Evolutionary conservation across 495 filamentous ascomycete genomes (phyloP).

Genomic region (Tuber microsphaerosporum): DNA sequence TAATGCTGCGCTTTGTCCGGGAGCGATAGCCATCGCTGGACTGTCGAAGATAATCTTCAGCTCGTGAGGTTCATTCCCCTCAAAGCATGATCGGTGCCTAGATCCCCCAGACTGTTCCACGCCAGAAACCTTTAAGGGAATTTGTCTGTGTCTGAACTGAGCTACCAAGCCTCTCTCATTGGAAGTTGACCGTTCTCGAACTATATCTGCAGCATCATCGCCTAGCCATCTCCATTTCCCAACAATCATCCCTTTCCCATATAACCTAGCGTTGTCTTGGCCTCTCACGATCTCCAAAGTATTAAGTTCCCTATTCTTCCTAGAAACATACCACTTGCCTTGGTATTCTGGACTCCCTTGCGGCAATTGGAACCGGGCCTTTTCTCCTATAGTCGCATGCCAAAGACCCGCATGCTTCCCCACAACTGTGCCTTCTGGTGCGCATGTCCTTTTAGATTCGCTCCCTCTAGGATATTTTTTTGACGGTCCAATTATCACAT

Average conservation of each 20-base stretch:
- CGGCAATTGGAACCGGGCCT: constrained; percentile 34
- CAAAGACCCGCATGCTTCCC: constrained; percentile 37
- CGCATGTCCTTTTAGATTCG: background rate
- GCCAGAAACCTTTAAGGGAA: constrained; percentile 21
- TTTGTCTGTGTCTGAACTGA: constrained; percentile 39
- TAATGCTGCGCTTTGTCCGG: constrained; percentile 37
- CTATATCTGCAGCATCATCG: constrained; percentile 30
- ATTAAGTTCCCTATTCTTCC: constrained; percentile 34
- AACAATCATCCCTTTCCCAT: constrained; percentile 37
- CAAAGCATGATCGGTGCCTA: background rate
- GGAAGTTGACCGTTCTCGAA: background rate
- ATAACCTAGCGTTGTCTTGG: constrained; percentile 35
- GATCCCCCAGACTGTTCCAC: constrained; percentile 13
- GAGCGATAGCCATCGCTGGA: constrained; percentile 33
- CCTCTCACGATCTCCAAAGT: constrained; percentile 37
- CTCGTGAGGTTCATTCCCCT: constrained; percentile 3
- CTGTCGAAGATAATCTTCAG: constrained; percentile 34
- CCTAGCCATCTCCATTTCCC: constrained; percentile 38
- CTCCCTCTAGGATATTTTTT: constrained; percentile 5
- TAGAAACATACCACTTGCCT: constrained; percentile 38
- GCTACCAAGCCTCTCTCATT: constrained; percentile 26
- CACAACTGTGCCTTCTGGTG: constrained; percentile 24
- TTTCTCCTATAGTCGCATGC: constrained; percentile 40
- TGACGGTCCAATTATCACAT: constrained; percentile 32
- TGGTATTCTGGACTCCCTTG: constrained; percentile 27